Conservation (phyloP, 1,284 basidiomycete genomes). For the Rhodotorula sp. region DNA sequence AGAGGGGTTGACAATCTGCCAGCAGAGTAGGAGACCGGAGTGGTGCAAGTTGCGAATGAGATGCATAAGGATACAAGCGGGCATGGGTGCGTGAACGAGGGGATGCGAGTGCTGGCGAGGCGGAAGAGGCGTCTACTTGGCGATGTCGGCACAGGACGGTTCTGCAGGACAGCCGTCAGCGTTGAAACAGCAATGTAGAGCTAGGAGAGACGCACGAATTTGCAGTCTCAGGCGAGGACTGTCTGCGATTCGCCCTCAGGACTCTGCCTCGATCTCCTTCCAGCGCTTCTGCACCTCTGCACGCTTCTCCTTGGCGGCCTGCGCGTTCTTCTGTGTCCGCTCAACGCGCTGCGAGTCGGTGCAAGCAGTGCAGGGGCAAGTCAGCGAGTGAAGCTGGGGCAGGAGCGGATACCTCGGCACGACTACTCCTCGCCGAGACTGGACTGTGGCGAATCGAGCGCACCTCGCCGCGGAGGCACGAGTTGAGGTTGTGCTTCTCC, state of each 20-base stretch:
- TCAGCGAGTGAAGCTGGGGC: no score
- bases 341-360: slow-evolving; percentile 16
- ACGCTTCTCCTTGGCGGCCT: slow-evolving; percentile 29
- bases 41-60: background rate
- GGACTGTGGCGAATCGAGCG: background rate
- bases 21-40: no score
- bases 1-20: no score
- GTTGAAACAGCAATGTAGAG: no score
- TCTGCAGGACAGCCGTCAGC: background rate
- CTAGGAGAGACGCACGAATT: background rate
- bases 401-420: background rate
- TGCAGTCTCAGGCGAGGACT: no score
- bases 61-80: background rate
- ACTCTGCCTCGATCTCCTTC: slow-evolving; percentile 37
- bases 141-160: no score
- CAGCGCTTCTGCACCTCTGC: slow-evolving; percentile 26
- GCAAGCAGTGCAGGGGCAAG: background rate
- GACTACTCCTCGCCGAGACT: background rate
- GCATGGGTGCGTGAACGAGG: background rate
- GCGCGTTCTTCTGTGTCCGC: slow-evolving; percentile 24
- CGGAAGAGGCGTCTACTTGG: no score
- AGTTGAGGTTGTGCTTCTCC: slow-evolving; percentile 36
- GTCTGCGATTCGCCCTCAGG: slow-evolving; percentile 1
- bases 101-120: no score
- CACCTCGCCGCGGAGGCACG: slow-evolving; percentile 36